Conservation (phyloP, 2,329 filamentous ascomycete genomes). For the Penicillium italicum region DNA sequence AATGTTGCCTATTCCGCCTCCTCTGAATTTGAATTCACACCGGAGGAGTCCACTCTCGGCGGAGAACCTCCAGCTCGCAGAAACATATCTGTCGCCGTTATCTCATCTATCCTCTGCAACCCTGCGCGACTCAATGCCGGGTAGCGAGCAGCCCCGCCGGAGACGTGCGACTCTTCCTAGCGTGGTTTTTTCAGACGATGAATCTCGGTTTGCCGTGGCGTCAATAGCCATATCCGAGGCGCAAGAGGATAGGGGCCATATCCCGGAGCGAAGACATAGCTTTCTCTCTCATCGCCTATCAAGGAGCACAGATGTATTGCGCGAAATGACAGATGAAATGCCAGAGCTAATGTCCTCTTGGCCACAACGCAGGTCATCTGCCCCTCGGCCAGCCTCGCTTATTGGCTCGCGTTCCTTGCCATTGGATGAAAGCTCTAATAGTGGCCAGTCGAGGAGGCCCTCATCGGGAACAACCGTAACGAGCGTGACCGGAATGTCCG, state of each 20-base stretch:
- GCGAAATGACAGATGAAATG: constrained; percentile 33
- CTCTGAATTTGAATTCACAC: constrained; percentile 26
- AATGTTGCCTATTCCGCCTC: constrained; percentile 24
- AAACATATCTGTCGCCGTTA: constrained; percentile 13
- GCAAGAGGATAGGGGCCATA: constrained; percentile 17
- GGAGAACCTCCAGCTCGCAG: constrained; percentile 18
- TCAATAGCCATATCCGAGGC: constrained; percentile 24
- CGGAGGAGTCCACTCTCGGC: constrained; percentile 23
- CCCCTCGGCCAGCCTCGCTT: constrained; percentile 40
- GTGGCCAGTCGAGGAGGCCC: constrained; percentile 25
- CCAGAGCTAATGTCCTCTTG: constrained; percentile 42
- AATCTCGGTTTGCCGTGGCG: constrained; percentile 31
- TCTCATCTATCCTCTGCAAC: constrained; percentile 14
- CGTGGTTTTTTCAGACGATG: constrained; percentile 42
- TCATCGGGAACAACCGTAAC: constrained; percentile 31
- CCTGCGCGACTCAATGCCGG: constrained; percentile 21
- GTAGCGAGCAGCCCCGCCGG: constrained; percentile 24
- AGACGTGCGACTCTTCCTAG: constrained; percentile 46
- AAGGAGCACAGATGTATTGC: constrained; percentile 43
- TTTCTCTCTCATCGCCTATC: constrained; percentile 40
- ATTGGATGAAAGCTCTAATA: constrained; percentile 30
- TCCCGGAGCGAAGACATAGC: constrained; percentile 20
- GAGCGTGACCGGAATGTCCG: constrained; percentile 23
- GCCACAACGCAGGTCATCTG: constrained; percentile 42
- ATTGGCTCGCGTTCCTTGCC: constrained; percentile 30